These are phyloP conservation scores for Friedmanniomyces simplex DNA, from an alignment of 495 filamentous ascomycete genomes.

Conservation along the genomic window DNA sequence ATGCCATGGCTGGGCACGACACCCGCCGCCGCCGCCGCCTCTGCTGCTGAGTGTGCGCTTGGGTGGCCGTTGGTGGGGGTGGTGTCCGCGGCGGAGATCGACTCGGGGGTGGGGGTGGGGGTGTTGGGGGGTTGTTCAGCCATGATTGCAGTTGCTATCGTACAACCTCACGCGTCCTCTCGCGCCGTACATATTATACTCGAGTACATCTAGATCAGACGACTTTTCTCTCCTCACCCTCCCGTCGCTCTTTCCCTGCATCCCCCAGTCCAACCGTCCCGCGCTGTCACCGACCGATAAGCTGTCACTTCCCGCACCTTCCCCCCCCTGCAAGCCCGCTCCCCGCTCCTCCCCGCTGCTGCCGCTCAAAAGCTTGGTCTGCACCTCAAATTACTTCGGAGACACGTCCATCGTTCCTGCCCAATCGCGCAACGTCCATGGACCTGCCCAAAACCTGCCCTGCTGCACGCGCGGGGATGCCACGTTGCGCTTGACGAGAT, in stretches of 20 bases:
- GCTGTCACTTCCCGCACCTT: background rate
- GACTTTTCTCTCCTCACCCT: background rate
- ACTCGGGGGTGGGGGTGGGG: background rate
- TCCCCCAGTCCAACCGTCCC: background rate
- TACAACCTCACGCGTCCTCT: background rate
- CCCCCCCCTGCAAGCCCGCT: background rate
- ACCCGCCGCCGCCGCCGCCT: background rate
- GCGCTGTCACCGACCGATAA: background rate
- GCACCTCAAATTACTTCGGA: background rate
- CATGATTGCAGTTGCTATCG: conserved; percentile 1
- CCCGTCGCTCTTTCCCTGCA: background rate
- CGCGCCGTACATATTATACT: no score
- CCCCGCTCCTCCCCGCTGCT: background rate
- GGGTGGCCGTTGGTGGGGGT: background rate
- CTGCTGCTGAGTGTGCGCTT: conserved; percentile 4
- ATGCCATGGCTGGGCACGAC: conserved; percentile 16
- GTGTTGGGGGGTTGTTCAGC: conserved; percentile 3
- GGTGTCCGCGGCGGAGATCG: no score
- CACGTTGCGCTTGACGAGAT: background rate
- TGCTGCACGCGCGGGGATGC: background rate
- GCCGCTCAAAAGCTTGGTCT: background rate
- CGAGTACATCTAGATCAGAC: no score
- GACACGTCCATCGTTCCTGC: background rate
- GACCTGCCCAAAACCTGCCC: background rate
- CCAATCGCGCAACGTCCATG: background rate